A percentile compares a stretch with the other conserved stretches of the same genome.
phyloP scores from a whole-genome alignment of 2,329 filamentous ascomycete species.

The Aspergillus amoenus region DNA sequence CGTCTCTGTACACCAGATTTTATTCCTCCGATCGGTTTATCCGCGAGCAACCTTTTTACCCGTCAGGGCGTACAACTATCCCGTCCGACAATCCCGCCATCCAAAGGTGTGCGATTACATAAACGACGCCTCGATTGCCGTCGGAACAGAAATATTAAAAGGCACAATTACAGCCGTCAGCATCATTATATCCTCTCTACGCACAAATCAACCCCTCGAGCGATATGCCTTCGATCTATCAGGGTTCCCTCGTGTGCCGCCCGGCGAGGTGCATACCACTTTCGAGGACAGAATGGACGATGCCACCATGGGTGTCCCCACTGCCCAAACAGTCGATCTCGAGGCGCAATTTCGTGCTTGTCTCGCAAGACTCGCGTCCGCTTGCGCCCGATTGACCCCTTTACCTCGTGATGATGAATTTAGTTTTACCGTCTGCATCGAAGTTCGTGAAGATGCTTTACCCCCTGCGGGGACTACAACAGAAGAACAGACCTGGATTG shows the following conservation, averaged over 20 bases:
- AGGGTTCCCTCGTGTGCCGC: slow-evolving; percentile 52
- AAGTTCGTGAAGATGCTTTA: slow-evolving; percentile 47
- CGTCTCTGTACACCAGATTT: slow-evolving; percentile 79
- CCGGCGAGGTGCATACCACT: slow-evolving; percentile 50
- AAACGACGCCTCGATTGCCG: slow-evolving; percentile 72
- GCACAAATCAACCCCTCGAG: slow-evolving; percentile 55
- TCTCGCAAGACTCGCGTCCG: slow-evolving; percentile 44
- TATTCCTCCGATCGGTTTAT: slow-evolving; percentile 80
- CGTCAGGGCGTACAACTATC: slow-evolving; percentile 76
- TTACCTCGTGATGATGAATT: slow-evolving; percentile 49
- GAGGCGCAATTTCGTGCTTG: slow-evolving; percentile 51
- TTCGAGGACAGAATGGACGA: slow-evolving; percentile 46
- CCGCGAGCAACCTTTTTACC: slow-evolving; percentile 74
- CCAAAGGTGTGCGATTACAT: slow-evolving; percentile 85
- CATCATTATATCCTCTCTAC: slow-evolving; percentile 56
- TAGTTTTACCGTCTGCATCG: slow-evolving; percentile 51
- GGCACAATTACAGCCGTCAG: slow-evolving; percentile 55
- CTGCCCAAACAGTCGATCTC: slow-evolving; percentile 41
- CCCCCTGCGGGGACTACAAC: slow-evolving; percentile 47
- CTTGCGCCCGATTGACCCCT: slow-evolving; percentile 43
- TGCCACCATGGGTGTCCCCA: slow-evolving; percentile 29
- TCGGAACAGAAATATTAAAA: slow-evolving; percentile 67
- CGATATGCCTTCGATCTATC: slow-evolving; percentile 62
- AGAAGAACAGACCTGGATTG: slow-evolving; percentile 60
- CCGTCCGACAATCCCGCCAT: slow-evolving; percentile 82